phyloP scores from a whole-genome alignment of 2,329 filamentous ascomycete species.

The Ophiostoma novo-ulmi region DNA sequence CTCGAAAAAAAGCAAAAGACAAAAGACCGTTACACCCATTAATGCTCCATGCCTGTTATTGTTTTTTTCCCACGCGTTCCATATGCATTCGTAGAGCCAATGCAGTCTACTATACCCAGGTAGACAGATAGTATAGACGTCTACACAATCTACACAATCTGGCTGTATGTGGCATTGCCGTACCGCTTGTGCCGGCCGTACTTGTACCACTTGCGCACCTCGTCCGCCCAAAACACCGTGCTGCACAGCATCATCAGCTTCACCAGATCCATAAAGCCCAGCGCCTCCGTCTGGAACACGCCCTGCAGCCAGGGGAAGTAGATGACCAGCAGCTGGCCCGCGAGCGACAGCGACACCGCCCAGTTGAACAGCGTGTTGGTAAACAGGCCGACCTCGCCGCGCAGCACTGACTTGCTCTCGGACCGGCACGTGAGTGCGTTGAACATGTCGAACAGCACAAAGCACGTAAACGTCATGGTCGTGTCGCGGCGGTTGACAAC shows the following conservation, averaged over 20 bases:
- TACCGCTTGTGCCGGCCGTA: slow-evolving; percentile 49
- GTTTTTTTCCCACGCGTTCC: neutral
- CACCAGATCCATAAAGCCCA: slow-evolving; percentile 68
- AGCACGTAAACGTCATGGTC: slow-evolving; percentile 98
- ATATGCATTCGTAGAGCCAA: neutral
- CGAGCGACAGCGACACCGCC: slow-evolving; percentile 77
- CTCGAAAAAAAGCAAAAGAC: neutral
- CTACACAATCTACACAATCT: neutral
- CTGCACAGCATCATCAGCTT: slow-evolving; percentile 72
- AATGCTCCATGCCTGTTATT: neutral
- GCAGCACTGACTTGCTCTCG: slow-evolving; percentile 80
- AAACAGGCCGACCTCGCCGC: slow-evolving; percentile 77
- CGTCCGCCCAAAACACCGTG: slow-evolving; percentile 91
- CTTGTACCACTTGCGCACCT: slow-evolving; percentile 74
- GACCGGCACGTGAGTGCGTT: slow-evolving; percentile 92
- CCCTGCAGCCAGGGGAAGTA: slow-evolving; percentile 92
- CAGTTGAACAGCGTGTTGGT: slow-evolving; percentile 95
- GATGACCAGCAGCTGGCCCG: slow-evolving; percentile 85
- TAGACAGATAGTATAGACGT: too few species aligned
- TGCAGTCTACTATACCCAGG: neutral
- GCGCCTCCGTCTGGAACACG: slow-evolving; percentile 90
- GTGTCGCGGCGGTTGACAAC: slow-evolving; percentile 88
- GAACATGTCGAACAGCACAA: slow-evolving; percentile 99
- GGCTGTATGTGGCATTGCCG: neutral
- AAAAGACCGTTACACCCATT: neutral